phyloP scores from a whole-genome alignment of 208 protist genomes.

The Vickermania ingenoplastis region DNA sequence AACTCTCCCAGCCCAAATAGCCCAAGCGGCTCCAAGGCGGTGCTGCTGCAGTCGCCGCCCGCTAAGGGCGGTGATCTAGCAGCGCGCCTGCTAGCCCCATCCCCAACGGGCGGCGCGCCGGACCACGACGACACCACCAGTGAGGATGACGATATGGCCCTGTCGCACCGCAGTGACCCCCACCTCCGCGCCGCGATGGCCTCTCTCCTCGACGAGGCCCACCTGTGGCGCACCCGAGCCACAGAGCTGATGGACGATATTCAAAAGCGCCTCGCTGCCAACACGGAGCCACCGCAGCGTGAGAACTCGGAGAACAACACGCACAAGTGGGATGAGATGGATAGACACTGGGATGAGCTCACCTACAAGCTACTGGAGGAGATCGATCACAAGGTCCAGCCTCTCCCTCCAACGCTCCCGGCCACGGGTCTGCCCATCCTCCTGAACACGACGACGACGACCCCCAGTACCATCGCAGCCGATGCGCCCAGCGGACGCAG shows the following conservation, averaged over 20 bases:
- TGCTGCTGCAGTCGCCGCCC: background rate
- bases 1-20: background rate
- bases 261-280: conserved; percentile 23
- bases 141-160: conserved; percentile 27
- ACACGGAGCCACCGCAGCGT: conserved; percentile 20
- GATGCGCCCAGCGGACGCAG: background rate
- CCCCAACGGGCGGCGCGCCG: conserved; percentile 10
- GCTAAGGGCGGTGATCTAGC: background rate
- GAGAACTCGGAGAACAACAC: conserved; percentile 8
- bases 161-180: background rate
- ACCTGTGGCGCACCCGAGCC: conserved; percentile 48
- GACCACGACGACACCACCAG: conserved; percentile 54
- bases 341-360: background rate
- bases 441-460: background rate
- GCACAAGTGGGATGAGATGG: background rate
- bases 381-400: background rate
- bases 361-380: background rate
- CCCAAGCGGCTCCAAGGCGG: background rate
- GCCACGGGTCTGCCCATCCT: background rate
- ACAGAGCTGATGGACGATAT: conserved; percentile 42
- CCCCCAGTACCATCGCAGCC: background rate
- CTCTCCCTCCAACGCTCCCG: no score
- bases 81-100: background rate
- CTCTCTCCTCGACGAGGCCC: conserved; percentile 12
- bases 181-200: background rate